Evolutionary conservation across 176 grass and related monocot genomes (phyloP).

Genomic region (Juncus inflexus): DNA sequence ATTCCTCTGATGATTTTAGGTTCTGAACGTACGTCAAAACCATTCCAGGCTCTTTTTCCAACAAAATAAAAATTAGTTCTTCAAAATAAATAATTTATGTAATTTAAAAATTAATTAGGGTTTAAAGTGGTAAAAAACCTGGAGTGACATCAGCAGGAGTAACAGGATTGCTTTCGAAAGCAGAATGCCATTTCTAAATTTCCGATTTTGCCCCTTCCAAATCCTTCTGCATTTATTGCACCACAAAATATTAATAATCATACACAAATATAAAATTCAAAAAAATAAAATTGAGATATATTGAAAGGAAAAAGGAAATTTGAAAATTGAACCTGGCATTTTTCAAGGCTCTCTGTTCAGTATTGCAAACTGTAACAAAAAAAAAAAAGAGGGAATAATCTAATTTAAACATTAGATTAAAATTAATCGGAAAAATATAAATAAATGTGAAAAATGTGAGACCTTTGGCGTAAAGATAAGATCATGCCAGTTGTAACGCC

Average conservation of each 20-base stretch:
- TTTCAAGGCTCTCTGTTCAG: slow-evolving; percentile 77
- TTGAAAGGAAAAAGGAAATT: background rate
- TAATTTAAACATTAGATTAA: background rate
- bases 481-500: slow-evolving; percentile 97
- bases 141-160: slow-evolving; percentile 55
- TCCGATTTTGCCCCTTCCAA: slow-evolving; percentile 72
- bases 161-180: slow-evolving; percentile 75
- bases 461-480: slow-evolving; percentile 94
- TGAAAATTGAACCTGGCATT: slow-evolving; percentile 61
- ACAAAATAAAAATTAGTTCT: slow-evolving; percentile 11
- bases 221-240: slow-evolving; percentile 46
- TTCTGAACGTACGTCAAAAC: slow-evolving; percentile 78
- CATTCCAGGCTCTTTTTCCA: slow-evolving; percentile 60
- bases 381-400: slow-evolving; percentile 3
- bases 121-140: slow-evolving; percentile 38
- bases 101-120: background rate
- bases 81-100: background rate
- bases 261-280: slow-evolving; percentile 7
- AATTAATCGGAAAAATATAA: slow-evolving; percentile 8
- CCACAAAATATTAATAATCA: background rate
- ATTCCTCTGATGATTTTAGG: slow-evolving; percentile 91
- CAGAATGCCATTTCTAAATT: slow-evolving; percentile 88
- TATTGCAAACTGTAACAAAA: slow-evolving; percentile 73
- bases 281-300: slow-evolving; percentile 23
- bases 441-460: background rate